Conservation (phyloP, 768 basidiomycete genomes). For the Boletus eberwhitei region DNA sequence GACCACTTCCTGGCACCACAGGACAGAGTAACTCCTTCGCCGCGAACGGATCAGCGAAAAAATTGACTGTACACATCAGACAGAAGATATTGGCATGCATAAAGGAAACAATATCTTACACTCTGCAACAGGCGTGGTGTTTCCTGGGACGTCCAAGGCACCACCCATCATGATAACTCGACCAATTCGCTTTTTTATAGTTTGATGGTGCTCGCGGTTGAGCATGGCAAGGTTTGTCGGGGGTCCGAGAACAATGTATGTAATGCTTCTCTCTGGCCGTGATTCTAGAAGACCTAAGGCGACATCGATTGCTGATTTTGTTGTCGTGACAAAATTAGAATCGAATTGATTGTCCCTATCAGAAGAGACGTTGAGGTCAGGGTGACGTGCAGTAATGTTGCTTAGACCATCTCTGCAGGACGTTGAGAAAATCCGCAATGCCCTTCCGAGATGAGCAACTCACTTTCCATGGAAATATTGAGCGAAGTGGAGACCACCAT, state of each 20-base stretch:
- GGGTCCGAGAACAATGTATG: conserved; percentile 73
- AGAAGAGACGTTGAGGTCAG: conserved; percentile 48
- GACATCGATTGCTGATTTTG: conserved; percentile 50
- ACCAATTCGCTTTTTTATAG: conserved; percentile 58
- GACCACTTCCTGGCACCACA: conserved; percentile 33
- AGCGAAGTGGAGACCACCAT: conserved; percentile 70
- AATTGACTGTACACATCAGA: conserved; percentile 57
- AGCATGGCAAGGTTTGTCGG: conserved; percentile 77
- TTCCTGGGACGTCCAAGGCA: conserved; percentile 87
- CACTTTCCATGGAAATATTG: conserved; percentile 84
- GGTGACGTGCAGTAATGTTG: conserved; percentile 57
- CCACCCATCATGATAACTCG: conserved; percentile 93
- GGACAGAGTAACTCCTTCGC: conserved; percentile 64
- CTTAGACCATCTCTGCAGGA: conserved; percentile 63
- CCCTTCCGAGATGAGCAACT: conserved; percentile 8
- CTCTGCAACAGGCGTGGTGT: conserved; percentile 77
- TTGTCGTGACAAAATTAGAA: conserved; percentile 46
- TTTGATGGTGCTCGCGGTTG: conserved; percentile 50
- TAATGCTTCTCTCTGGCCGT: conserved; percentile 50
- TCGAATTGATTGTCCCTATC: conserved; percentile 23
- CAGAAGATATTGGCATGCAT: not conserved
- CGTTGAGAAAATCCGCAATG: conserved; percentile 1
- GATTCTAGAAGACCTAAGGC: conserved; percentile 52
- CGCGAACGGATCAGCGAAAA: conserved; percentile 85
- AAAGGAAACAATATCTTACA: conserved; percentile 46